phyloP scores from a whole-genome alignment of 1,284 basidiomycete genomes.

The Fomitopsis pinicola region DNA sequence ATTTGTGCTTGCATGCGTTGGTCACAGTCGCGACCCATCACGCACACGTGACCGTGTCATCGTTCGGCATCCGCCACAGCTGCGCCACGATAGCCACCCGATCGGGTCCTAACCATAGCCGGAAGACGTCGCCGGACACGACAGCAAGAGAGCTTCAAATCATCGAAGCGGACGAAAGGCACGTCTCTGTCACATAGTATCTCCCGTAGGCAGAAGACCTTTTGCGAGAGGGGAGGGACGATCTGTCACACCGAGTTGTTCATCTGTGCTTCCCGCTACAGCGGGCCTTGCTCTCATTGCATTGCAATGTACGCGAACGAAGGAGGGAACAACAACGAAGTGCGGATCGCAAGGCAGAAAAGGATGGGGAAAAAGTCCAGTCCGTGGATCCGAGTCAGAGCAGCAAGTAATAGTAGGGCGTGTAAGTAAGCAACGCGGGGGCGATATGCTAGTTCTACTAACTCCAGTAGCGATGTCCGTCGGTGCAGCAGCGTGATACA shows the following conservation, averaged over 20 bases:
- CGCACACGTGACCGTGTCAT: background rate
- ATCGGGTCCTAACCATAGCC: background rate
- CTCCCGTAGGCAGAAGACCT: too few relatives aligned
- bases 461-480: background rate
- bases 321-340: background rate
- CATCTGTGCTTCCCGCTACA: background rate
- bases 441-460: background rate
- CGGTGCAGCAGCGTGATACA: background rate
- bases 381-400: background rate
- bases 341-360: background rate
- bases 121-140: too few relatives aligned
- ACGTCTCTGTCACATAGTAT: too few relatives aligned
- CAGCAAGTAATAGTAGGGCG: background rate
- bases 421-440: background rate
- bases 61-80: too few relatives aligned
- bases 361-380: background rate
- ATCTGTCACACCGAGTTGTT: background rate
- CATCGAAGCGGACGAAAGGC: too few relatives aligned
- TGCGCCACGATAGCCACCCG: too few relatives aligned
- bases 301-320: background rate
- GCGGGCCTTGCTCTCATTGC: background rate
- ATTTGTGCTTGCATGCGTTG: too few relatives aligned
- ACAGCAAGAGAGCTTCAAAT: too few relatives aligned
- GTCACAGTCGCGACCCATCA: background rate
- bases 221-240: too few relatives aligned